These are phyloP conservation scores for Cordyceps fumosorosea DNA, from an alignment of 2,329 filamentous ascomycete species.

Conservation along the genomic window DNA sequence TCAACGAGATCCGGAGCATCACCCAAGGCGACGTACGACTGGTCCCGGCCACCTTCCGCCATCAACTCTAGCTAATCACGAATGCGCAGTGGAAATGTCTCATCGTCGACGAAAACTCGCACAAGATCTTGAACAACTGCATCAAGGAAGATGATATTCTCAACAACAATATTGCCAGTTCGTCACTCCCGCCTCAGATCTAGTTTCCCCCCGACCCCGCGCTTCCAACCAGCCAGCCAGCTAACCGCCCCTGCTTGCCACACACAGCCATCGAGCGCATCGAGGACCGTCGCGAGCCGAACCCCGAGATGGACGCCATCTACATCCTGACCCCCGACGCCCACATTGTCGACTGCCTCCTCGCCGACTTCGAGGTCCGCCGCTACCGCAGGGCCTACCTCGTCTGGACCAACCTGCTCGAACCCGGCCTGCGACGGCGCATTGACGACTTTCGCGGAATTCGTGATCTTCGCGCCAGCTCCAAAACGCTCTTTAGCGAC, in stretches of 20 bases:
- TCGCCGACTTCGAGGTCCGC: conserved; percentile 82
- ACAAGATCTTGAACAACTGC: conserved; percentile 82
- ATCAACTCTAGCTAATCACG: not conserved
- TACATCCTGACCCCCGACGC: conserved; percentile 83
- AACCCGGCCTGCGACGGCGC: conserved; percentile 62
- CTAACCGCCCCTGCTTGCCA: conserved; percentile 12
- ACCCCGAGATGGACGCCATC: conserved; percentile 88
- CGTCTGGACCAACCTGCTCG: conserved; percentile 76
- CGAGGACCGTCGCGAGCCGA: conserved; percentile 74
- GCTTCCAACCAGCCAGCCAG: conserved; percentile 1
- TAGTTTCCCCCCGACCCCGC: not conserved
- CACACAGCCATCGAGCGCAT: conserved; percentile 82
- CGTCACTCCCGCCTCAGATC: conserved; percentile 24
- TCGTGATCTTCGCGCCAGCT: conserved; percentile 69
- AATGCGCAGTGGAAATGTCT: conserved; percentile 83
- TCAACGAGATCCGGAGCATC: conserved; percentile 60
- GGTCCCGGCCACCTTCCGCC: not conserved
- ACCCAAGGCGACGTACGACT: conserved; percentile 68
- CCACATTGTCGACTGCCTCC: conserved; percentile 86
- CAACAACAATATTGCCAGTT: conserved; percentile 93
- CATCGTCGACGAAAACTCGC: conserved; percentile 76
- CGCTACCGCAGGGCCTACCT: conserved; percentile 75
- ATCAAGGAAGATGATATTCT: conserved; percentile 95
- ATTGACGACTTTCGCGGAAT: conserved; percentile 66
- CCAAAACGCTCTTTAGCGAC: conserved; percentile 78